Conservation (phyloP, 2,329 filamentous ascomycete species). For the Calonectria multiphialidica region DNA sequence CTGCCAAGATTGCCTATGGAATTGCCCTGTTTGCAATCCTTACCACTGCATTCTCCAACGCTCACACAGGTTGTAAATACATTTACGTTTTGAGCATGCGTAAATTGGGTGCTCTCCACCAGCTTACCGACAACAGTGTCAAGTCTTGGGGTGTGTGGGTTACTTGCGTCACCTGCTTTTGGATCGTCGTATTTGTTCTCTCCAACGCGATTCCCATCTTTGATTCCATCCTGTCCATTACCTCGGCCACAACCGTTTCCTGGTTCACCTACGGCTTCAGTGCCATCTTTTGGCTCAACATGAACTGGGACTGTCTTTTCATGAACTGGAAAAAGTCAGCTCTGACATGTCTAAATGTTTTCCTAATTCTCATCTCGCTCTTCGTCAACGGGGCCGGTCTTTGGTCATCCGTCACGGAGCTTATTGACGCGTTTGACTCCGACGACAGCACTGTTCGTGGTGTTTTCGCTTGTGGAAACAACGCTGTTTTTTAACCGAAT, state of each 20-base stretch:
- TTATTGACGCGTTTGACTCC: conserved; percentile 33
- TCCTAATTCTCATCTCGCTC: conserved; percentile 33
- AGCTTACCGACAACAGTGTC: conserved; percentile 36
- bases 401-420: conserved; percentile 39
- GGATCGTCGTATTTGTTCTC: conserved; percentile 42
- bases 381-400: conserved; percentile 43
- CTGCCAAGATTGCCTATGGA: conserved; percentile 45
- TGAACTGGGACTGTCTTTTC: conserved; percentile 34
- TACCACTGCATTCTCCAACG: conserved; percentile 38
- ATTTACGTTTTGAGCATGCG: conserved; percentile 35
- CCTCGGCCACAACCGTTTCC: conserved; percentile 38
- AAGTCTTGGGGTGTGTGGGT: conserved; percentile 45
- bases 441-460: conserved; percentile 29
- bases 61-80: conserved; percentile 44
- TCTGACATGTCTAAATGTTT: conserved; percentile 32
- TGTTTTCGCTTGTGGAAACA: conserved; percentile 39
- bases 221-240: conserved; percentile 44
- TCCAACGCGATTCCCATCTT: conserved; percentile 46
- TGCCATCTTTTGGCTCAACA: conserved; percentile 41
- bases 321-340: conserved; percentile 33
- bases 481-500: conserved; percentile 30
- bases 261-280: conserved; percentile 44
- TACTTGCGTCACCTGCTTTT: conserved; percentile 34
- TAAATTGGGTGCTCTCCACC: conserved; percentile 29
- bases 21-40: conserved; percentile 41